Evolutionary conservation across 768 basidiomycete species (phyloP).

Genomic region (Sporobolomyces phaffii): DNA sequence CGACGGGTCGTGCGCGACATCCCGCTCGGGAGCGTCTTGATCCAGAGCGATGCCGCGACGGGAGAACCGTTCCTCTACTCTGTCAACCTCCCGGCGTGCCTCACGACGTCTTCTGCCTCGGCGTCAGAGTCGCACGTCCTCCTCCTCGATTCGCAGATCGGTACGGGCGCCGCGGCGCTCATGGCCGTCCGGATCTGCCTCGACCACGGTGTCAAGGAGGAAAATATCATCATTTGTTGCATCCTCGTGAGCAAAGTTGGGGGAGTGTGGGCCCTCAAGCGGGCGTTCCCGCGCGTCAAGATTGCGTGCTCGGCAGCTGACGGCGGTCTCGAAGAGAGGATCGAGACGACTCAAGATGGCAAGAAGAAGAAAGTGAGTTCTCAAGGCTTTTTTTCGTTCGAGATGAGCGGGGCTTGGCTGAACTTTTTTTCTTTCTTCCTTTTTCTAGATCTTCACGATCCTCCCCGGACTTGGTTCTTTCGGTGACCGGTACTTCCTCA

Average conservation of each 20-base stretch:
- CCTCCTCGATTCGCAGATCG: constrained; percentile 84
- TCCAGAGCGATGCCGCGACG: constrained; percentile 75
- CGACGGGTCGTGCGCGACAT: constrained; percentile 78
- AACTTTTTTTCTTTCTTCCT: not conserved
- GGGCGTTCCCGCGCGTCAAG: constrained; percentile 64
- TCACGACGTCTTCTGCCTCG: constrained; percentile 57
- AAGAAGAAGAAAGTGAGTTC: constrained; percentile 52
- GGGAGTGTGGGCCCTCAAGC: constrained; percentile 66
- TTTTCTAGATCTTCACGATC: constrained; percentile 66
- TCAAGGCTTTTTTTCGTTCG: too few species aligned
- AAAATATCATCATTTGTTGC: constrained; percentile 45
- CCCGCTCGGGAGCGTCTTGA: constrained; percentile 77
- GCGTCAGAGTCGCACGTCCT: constrained; percentile 75
- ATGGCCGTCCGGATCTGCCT: constrained; percentile 91
- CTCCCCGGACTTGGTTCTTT: constrained; percentile 72
- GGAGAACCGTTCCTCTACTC: constrained; percentile 86
- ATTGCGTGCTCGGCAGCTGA: constrained; percentile 82
- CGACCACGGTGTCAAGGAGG: constrained; percentile 81
- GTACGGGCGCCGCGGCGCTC: constrained; percentile 76
- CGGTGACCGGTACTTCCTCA: constrained; percentile 52
- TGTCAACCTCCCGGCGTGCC: constrained; percentile 64
- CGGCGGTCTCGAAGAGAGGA: constrained; percentile 65
- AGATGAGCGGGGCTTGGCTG: not conserved
- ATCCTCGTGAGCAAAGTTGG: constrained; percentile 81
- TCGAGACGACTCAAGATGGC: constrained; percentile 58